These are phyloP conservation scores for Colletotrichum chlorophyti DNA, from an alignment of 2,329 filamentous ascomycete species.

Conservation along the genomic window DNA sequence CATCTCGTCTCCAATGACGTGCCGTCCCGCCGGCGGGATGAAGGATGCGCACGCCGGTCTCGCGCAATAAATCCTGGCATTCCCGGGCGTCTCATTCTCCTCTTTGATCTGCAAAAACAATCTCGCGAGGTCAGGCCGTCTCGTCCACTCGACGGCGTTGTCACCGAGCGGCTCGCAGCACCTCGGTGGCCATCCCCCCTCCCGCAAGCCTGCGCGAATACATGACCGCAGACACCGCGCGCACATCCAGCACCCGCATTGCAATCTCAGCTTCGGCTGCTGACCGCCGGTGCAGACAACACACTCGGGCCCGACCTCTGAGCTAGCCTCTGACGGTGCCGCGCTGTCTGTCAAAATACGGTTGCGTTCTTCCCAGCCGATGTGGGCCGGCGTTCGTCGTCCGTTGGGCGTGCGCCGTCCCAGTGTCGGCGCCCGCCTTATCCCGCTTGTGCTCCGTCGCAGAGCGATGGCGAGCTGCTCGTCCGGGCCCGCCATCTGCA, in stretches of 20 bases:
- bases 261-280: conserved; percentile 8
- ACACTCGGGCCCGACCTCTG: neutral
- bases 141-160: conserved; percentile 10
- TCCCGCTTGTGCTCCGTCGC: neutral
- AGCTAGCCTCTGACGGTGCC: neutral
- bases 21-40: conserved; percentile 14
- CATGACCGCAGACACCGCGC: conserved; percentile 23
- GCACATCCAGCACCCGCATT: conserved; percentile 29
- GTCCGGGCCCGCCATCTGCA: conserved; percentile 8
- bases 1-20: neutral
- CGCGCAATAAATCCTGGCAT: conserved; percentile 23
- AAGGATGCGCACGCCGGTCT: conserved; percentile 26
- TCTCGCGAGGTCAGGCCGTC: conserved; percentile 4
- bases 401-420: neutral
- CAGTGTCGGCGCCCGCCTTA: neutral
- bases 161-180: conserved; percentile 27
- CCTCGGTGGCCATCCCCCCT: conserved; percentile 25
- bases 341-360: conserved; percentile 10
- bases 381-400: neutral
- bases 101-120: conserved; percentile 17
- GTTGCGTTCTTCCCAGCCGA: conserved; percentile 23
- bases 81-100: conserved; percentile 22
- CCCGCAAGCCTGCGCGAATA: conserved; percentile 20
- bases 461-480: conserved; percentile 17
- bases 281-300: conserved; percentile 6